Percentiles rank a stretch among this genome's conserved stretches.
These are phyloP conservation scores for Elasticomyces elasticus DNA, from an alignment of 495 filamentous ascomycete species.

Conservation along the genomic window DNA sequence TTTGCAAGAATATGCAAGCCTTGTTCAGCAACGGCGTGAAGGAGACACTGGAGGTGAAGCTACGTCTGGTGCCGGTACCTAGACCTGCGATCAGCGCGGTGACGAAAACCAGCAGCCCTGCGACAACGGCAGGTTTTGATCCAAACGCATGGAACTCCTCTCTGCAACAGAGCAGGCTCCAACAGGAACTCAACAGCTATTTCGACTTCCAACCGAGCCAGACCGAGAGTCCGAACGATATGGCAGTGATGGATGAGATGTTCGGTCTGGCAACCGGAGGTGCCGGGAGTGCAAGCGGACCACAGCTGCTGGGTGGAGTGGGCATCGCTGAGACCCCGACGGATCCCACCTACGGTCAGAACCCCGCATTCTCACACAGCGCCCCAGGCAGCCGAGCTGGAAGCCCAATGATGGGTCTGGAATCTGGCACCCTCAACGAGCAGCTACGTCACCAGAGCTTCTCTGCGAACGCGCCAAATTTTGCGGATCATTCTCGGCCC, in stretches of 20 bases:
- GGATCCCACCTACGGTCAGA: slow-evolving; percentile 13
- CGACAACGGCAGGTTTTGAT: slow-evolving; percentile 56
- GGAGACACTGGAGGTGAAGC: slow-evolving; percentile 89
- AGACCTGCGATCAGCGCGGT: slow-evolving; percentile 63
- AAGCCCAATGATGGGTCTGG: slow-evolving; percentile 37
- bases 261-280: slow-evolving; percentile 9
- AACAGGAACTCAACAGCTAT: slow-evolving; percentile 9
- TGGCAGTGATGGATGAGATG: slow-evolving; percentile 15
- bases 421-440: slow-evolving; percentile 15
- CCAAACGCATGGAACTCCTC: slow-evolving; percentile 51
- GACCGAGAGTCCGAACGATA: not conserved
- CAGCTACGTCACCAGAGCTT: slow-evolving; percentile 21
- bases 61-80: slow-evolving; percentile 75
- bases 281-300: slow-evolving; percentile 9
- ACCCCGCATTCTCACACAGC: slow-evolving; percentile 27
- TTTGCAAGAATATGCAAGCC: slow-evolving; percentile 73
- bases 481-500: slow-evolving; percentile 24
- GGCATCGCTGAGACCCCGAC: slow-evolving; percentile 20
- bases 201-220: slow-evolving; percentile 10
- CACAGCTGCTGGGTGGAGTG: slow-evolving; percentile 8
- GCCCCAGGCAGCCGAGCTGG: slow-evolving; percentile 27
- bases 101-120: slow-evolving; percentile 49
- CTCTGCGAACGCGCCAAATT: slow-evolving; percentile 8
- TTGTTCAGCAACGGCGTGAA: slow-evolving; percentile 73
- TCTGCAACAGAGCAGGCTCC: slow-evolving; percentile 7